Evolutionary conservation across 179 eudicot genomes (phyloP), one percentile per base, ranked within the genome.

Genomic region (Actinidia arguta): DNA sequence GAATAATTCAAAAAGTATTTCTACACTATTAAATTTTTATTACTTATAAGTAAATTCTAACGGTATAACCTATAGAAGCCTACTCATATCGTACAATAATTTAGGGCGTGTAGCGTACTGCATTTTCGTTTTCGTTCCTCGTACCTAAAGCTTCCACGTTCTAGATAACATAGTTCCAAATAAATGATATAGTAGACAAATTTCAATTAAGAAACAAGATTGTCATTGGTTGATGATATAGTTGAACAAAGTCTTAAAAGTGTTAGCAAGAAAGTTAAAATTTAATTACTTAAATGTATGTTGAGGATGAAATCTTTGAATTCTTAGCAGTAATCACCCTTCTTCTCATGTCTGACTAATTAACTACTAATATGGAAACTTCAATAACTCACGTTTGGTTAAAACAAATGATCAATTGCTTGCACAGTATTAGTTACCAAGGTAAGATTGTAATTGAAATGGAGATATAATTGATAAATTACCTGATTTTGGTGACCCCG

Each of bases 401-500:
- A 66, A 17, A 52, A 54, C 7, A 51, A 74, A 25, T 14, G 20
- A 14, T 14, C 16, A 74, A n/a, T 47, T 44, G 5, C 27, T 71
- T 71, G 75, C 75, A 71, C 11, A 27, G 5, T 50, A 50, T 10
- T 48, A 22, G 39, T 74, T 52, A 1, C 22, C 44, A 52, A 52
- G 78, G 39, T 17, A 51, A 74, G 13, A 13, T 74, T 74, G 62
- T 31, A 24, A 25, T 8, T 16, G 13, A 55, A 16, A 50, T 55
- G 79, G 39, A 67, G 24, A n/a, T 1, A 55, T 31, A 52, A 58
- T 5, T 16, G 39, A 67, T 4, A 5, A 69, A 22, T 59, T 84
- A 84, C 90, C 90, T 86, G 83, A 18, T n/a, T 71, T 82, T 27
- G 88, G 82, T 61, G 87, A 73, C 6, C 50, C 18, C 11, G 11